Evolutionary conservation across 495 filamentous ascomycete species (phyloP).

Genomic region (Rhizodiscina lignyota): DNA sequence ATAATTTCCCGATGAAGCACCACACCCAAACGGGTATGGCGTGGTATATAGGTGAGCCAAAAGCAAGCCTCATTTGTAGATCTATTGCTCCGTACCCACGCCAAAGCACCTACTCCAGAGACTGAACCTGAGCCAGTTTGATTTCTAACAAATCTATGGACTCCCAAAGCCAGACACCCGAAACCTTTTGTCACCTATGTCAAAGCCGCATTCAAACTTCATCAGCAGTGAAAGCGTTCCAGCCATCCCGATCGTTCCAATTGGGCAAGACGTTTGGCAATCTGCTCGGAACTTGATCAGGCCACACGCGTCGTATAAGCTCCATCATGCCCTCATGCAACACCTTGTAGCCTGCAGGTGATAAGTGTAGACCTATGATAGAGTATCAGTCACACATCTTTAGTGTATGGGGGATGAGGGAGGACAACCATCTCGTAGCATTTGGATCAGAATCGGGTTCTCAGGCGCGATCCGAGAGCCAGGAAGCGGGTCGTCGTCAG

Average conservation of each 20-base stretch:
- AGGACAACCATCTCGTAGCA: constrained; percentile 44
- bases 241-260: constrained; percentile 24
- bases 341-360: constrained; percentile 40
- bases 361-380: constrained; percentile 43
- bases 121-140: too few species aligned
- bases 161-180: too few species aligned
- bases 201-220: constrained; percentile 3
- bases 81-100: too few species aligned
- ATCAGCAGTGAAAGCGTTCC: constrained; percentile 7
- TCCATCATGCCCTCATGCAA: constrained; percentile 39
- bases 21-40: too few species aligned
- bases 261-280: constrained; percentile 35
- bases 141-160: too few species aligned
- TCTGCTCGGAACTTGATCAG: constrained; percentile 37
- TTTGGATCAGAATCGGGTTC: constrained; percentile 28
- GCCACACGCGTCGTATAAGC: constrained; percentile 35
- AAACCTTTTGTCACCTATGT: too few species aligned
- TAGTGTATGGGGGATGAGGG: neutral
- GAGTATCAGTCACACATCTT: neutral
- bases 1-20: too few species aligned
- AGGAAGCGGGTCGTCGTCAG: constrained; percentile 32
- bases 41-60: too few species aligned
- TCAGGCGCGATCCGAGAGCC: constrained; percentile 28
- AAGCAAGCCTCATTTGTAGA: too few species aligned
- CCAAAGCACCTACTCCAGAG: too few species aligned